phyloP scores from a whole-genome alignment of 2,329 filamentous ascomycete genomes.

The Fusarium sp. region DNA sequence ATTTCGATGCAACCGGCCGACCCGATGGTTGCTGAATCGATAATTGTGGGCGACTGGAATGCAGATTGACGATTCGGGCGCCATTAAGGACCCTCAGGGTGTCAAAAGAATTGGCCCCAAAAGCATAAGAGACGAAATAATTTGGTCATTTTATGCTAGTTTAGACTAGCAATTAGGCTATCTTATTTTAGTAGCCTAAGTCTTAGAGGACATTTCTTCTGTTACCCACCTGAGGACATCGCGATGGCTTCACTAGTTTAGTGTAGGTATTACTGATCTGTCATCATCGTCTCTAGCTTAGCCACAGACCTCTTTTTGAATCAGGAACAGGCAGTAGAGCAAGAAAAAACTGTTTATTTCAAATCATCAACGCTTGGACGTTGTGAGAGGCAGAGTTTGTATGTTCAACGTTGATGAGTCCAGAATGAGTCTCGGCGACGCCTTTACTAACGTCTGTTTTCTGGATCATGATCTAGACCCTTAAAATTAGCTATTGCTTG shows the following conservation, averaged over 20 bases:
- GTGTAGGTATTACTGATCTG: not conserved
- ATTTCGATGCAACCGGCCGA: slow-evolving; percentile 15
- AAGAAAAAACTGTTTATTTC: slow-evolving; percentile 12
- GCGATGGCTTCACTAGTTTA: slow-evolving; percentile 30
- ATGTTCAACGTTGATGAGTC: slow-evolving; percentile 11
- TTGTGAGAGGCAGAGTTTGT: not conserved
- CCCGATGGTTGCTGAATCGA: not conserved
- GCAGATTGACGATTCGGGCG: slow-evolving; percentile 9
- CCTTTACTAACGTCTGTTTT: slow-evolving; percentile 14
- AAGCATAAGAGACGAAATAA: too few relatives aligned
- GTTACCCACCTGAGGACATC: not conserved
- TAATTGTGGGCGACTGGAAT: slow-evolving; percentile 26
- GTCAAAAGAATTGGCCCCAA: too few relatives aligned
- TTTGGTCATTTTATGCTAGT: too few relatives aligned
- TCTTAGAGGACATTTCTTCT: too few relatives aligned
- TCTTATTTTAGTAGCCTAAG: too few relatives aligned
- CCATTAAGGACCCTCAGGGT: not conserved
- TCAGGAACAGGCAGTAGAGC: not conserved
- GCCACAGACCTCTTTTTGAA: not conserved
- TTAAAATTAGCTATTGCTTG: not conserved
- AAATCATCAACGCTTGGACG: slow-evolving; percentile 21
- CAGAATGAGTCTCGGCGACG: slow-evolving; percentile 18
- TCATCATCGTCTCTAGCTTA: not conserved
- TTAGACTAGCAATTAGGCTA: too few relatives aligned
- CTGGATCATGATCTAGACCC: slow-evolving; percentile 19